These are phyloP conservation scores for Aureoboletus auriporus DNA, from an alignment of 768 basidiomycete genomes.

Conservation along the genomic window DNA sequence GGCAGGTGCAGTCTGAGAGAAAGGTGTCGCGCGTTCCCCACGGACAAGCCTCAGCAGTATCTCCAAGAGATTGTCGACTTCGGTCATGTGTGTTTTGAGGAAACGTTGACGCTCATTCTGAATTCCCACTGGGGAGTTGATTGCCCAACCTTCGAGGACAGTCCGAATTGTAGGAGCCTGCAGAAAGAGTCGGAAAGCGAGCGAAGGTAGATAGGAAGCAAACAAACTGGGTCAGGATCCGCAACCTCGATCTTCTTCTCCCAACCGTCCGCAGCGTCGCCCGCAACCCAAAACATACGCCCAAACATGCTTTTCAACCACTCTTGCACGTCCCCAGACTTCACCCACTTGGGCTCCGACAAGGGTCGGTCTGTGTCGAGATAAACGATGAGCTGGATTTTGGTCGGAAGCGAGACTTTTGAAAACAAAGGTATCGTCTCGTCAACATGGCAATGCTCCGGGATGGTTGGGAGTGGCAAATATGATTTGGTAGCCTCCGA, in stretches of 20 bases:
- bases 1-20: slow-evolving; percentile 58
- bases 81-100: slow-evolving; percentile 81
- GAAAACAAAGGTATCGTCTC: slow-evolving; percentile 71
- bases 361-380: slow-evolving; percentile 86
- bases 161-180: slow-evolving; percentile 92
- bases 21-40: slow-evolving; percentile 75
- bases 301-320: slow-evolving; percentile 90
- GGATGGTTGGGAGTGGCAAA: slow-evolving; percentile 48
- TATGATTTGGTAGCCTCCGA: slow-evolving; percentile 73
- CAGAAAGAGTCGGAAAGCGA: slow-evolving; percentile 1
- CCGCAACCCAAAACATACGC: slow-evolving; percentile 81
- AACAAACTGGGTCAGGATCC: slow-evolving; percentile 91
- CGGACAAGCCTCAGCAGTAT: slow-evolving; percentile 89
- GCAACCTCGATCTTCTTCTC: slow-evolving; percentile 87
- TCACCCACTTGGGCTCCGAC: slow-evolving; percentile 96
- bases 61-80: slow-evolving; percentile 87
- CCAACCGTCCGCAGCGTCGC: slow-evolving; percentile 87
- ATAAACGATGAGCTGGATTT: slow-evolving; percentile 65
- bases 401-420: slow-evolving; percentile 47
- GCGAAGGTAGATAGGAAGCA: background rate
- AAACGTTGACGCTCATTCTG: slow-evolving; percentile 81
- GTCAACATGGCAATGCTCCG: slow-evolving; percentile 44
- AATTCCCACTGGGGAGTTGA: slow-evolving; percentile 75
- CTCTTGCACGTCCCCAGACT: slow-evolving; percentile 89
- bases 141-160: slow-evolving; percentile 85